Evolutionary conservation across 2,329 filamentous ascomycete species (phyloP).

Genomic region (Blastomyces silverae): DNA sequence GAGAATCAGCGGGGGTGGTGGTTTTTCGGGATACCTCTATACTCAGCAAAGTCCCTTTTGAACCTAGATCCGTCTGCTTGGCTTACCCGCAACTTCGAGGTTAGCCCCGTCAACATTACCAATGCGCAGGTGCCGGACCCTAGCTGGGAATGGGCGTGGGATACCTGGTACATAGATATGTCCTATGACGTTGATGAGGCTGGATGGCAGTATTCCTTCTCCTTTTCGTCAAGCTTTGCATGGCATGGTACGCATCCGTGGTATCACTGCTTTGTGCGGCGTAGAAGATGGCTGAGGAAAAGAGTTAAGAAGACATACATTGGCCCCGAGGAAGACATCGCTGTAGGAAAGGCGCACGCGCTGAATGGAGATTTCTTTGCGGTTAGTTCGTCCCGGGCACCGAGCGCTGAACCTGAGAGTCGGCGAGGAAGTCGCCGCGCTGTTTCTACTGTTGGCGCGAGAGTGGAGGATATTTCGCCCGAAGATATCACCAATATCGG

Average conservation of each 20-base stretch:
- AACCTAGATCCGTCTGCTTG: conserved; percentile 80
- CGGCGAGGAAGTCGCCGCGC: conserved; percentile 23
- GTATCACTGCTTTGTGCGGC: conserved; percentile 92
- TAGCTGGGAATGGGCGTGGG: conserved; percentile 84
- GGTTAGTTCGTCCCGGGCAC: conserved; percentile 47
- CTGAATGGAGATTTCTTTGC: conserved; percentile 74
- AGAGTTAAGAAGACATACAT: conserved; percentile 55
- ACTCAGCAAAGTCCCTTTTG: conserved; percentile 76
- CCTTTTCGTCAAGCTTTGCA: conserved; percentile 64
- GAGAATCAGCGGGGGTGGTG: conserved; percentile 93
- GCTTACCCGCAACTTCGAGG: conserved; percentile 60
- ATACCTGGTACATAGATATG: conserved; percentile 67
- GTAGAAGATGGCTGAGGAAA: conserved; percentile 80
- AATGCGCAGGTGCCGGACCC: conserved; percentile 92
- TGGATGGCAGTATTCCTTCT: conserved; percentile 94
- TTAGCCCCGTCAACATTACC: conserved; percentile 62
- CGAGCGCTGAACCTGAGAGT: conserved; percentile 33
- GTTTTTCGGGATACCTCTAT: conserved; percentile 81
- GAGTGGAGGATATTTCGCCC: conserved; percentile 39
- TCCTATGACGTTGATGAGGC: conserved; percentile 78
- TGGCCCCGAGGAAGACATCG: not conserved
- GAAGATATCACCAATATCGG: conserved; percentile 60
- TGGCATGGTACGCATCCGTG: conserved; percentile 87
- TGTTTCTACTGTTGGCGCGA: conserved; percentile 24
- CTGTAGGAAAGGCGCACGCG: conserved; percentile 28